These are phyloP conservation scores for Candida frijolesensis DNA, from an alignment of 1,139 yeast species.

Conservation along the genomic window DNA sequence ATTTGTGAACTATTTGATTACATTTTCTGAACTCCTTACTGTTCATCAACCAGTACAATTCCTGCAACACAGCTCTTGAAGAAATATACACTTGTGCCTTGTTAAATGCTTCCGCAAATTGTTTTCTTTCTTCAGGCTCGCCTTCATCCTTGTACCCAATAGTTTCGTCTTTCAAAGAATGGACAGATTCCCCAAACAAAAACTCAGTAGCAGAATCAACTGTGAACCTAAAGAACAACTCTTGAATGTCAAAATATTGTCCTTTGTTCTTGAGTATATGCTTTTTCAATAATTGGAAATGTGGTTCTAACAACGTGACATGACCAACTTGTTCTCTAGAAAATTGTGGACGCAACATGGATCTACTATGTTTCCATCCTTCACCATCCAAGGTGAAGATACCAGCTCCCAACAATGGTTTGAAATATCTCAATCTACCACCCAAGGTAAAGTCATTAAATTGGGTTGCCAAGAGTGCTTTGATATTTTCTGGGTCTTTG, in stretches of 20 bases:
- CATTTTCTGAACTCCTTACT: conserved; percentile 23
- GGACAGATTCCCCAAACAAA: conserved; percentile 40
- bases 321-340: conserved; percentile 54
- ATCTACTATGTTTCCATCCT: conserved; percentile 58
- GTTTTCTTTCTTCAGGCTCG: conserved; percentile 20
- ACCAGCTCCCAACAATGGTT: conserved; percentile 53
- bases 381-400: conserved; percentile 57
- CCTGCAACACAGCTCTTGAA: conserved; percentile 31
- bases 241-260: conserved; percentile 35
- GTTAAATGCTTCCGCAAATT: conserved; percentile 33
- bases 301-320: conserved; percentile 45
- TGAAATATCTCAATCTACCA: conserved; percentile 37
- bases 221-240: conserved; percentile 37
- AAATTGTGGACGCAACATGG: conserved; percentile 57
- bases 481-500: conserved; percentile 33
- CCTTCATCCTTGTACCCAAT: conserved; percentile 25
- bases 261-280: conserved; percentile 30
- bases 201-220: conserved; percentile 46
- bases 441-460: conserved; percentile 54
- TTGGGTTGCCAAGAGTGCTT: conserved; percentile 40
- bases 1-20: conserved; percentile 28
- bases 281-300: conserved; percentile 37
- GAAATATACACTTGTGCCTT: conserved; percentile 31
- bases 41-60: conserved; percentile 28
- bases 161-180: conserved; percentile 30